These are phyloP conservation scores for Amaranthus tricolor DNA, from an alignment of 179 eudicot species.

Conservation along the genomic window DNA sequence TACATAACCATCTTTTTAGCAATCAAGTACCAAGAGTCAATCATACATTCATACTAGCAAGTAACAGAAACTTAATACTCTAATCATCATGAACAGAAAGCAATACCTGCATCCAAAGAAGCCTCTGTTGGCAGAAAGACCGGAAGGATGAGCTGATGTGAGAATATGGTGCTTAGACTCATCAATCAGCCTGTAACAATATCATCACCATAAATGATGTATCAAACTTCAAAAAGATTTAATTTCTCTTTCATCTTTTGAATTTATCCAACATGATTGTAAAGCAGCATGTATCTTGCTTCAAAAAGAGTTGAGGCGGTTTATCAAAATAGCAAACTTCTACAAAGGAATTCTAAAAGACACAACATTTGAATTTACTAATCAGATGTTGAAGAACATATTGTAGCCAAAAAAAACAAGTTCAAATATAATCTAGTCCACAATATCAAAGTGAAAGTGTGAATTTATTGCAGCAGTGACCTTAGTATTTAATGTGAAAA, in stretches of 20 bases:
- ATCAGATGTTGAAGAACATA: neutral
- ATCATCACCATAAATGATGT: conserved; percentile 5
- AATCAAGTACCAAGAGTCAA: neutral
- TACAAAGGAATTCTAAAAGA: neutral
- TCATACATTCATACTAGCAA: neutral
- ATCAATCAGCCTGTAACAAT: conserved; percentile 64
- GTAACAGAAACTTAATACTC: neutral
- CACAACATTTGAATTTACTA: neutral
- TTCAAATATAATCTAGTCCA: neutral
- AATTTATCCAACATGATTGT: neutral
- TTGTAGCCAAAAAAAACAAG: neutral
- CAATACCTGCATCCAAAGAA: conserved; percentile 94
- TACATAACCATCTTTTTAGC: neutral
- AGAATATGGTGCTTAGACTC: conserved; percentile 78
- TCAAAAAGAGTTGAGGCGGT: neutral
- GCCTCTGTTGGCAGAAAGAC: conserved; percentile 93
- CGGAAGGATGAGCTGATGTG: conserved; percentile 97
- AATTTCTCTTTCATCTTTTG: neutral
- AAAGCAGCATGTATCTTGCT: neutral
- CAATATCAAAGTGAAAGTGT: conserved; percentile 7
- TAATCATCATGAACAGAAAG: conserved; percentile 8
- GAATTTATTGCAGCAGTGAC: neutral
- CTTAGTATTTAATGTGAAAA: neutral
- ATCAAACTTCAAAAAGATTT: neutral
- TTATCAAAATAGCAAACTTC: neutral